Evolutionary conservation across 2,329 filamentous ascomycete species (phyloP).

Genomic region (Aspergillus fumigatiaffinis): DNA sequence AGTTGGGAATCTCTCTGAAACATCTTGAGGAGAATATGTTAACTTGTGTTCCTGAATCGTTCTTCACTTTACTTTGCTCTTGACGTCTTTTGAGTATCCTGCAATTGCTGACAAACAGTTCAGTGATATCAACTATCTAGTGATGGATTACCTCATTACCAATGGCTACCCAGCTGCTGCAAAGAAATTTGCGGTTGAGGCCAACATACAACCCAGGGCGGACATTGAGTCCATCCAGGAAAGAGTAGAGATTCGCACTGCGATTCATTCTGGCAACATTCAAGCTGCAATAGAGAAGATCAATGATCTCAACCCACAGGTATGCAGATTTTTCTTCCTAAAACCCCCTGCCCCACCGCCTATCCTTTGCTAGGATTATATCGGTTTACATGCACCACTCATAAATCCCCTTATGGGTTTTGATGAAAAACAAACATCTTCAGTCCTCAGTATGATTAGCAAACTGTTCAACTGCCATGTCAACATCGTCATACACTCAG

Average conservation of each 20-base stretch:
- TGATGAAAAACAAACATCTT: slow-evolving; percentile 82
- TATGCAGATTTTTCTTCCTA: slow-evolving; percentile 50
- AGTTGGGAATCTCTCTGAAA: slow-evolving; percentile 99
- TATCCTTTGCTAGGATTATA: slow-evolving; percentile 78
- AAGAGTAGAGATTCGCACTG: slow-evolving; percentile 76
- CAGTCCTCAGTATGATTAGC: slow-evolving; percentile 81
- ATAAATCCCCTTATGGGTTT: slow-evolving; percentile 74
- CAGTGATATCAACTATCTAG: slow-evolving; percentile 91
- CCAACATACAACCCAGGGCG: slow-evolving; percentile 73
- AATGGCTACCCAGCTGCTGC: slow-evolving; percentile 93
- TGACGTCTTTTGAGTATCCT: neutral
- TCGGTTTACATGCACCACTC: slow-evolving; percentile 99
- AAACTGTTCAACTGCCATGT: slow-evolving; percentile 16
- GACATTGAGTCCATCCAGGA: slow-evolving; percentile 70
- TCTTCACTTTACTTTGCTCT: slow-evolving; percentile 14
- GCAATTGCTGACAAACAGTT: slow-evolving; percentile 26
- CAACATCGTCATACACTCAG: slow-evolving; percentile 10
- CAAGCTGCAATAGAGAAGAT: slow-evolving; percentile 79
- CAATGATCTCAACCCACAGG: slow-evolving; percentile 87
- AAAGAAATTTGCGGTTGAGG: slow-evolving; percentile 88
- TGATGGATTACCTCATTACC: slow-evolving; percentile 94
- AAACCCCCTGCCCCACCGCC: slow-evolving; percentile 1
- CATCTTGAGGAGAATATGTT: slow-evolving; percentile 83
- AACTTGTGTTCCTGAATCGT: slow-evolving; percentile 69
- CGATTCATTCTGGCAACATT: slow-evolving; percentile 81